Conservation (phyloP, 192 early-diverging fungal genomes). For the Coemansia sp. region DNA sequence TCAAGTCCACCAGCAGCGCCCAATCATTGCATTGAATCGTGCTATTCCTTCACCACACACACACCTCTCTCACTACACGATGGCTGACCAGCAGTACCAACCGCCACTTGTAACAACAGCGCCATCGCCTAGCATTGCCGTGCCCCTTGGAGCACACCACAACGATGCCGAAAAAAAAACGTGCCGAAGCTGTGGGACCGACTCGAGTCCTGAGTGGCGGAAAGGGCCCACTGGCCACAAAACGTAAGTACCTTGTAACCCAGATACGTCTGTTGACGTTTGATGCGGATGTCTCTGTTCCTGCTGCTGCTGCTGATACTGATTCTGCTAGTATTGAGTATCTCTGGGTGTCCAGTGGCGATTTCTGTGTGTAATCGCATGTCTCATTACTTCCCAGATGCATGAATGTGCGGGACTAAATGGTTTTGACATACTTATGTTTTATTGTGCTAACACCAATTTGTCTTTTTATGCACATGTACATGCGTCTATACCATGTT, state of each 20-base stretch:
- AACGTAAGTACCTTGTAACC: conserved; percentile 46
- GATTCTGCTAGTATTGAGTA: neutral
- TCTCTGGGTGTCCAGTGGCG: too few species aligned
- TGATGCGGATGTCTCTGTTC: neutral
- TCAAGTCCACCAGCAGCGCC: conserved; percentile 12
- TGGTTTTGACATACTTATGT: too few species aligned
- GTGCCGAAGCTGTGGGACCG: conserved; percentile 57
- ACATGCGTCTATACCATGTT: neutral
- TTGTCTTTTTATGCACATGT: neutral
- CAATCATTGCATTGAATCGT: conserved; percentile 14
- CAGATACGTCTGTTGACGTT: neutral
- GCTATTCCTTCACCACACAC: conserved; percentile 25
- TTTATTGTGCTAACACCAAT: too few species aligned
- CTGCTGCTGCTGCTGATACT: neutral
- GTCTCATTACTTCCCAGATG: too few species aligned
- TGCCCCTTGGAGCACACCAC: conserved; percentile 21
- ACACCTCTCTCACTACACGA: conserved; percentile 17
- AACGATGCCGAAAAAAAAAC: conserved; percentile 46
- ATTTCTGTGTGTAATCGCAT: neutral
- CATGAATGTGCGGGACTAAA: too few species aligned
- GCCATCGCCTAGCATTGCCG: conserved; percentile 37
- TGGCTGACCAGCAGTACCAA: conserved; percentile 41
- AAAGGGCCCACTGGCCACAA: conserved; percentile 60
- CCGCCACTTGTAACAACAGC: conserved; percentile 35
- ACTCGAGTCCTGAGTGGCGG: conserved; percentile 60